A percentile compares a stretch with the other conserved stretches of the same genome.
Conservation (phyloP, 2,329 filamentous ascomycete species). For the Stagonosporopsis cucurbitacearum region DNA sequence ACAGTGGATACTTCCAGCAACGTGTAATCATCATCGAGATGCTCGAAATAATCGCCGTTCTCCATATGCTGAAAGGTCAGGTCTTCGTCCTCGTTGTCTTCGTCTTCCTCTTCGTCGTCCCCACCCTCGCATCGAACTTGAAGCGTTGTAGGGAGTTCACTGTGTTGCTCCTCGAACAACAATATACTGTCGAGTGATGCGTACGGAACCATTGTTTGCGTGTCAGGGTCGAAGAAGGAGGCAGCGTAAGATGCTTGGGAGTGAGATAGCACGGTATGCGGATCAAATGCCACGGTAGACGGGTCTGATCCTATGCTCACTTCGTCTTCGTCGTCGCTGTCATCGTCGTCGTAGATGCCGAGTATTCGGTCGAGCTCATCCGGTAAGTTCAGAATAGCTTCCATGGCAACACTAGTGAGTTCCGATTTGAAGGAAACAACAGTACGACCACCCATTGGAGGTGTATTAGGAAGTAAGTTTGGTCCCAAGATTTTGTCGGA, state of each 20-base stretch:
- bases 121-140: too few relatives aligned
- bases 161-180: neutral
- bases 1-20: neutral
- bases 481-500: neutral
- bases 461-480: neutral
- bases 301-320: neutral
- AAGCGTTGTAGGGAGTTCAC: neutral
- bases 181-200: neutral
- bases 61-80: neutral
- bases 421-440: neutral
- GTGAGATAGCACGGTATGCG: neutral
- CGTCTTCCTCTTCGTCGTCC: neutral
- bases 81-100: neutral
- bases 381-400: neutral
- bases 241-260: constrained; percentile 9
- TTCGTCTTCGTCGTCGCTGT: neutral
- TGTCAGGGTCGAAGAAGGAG: neutral
- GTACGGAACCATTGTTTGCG: neutral
- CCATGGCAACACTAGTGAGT: neutral
- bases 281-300: neutral
- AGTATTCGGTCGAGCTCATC: neutral
- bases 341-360: neutral
- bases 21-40: neutral
- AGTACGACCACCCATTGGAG: too few relatives aligned
- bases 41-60: neutral